Evolutionary conservation across 768 basidiomycete species (phyloP).

Genomic region (Xanthoconium stramineum): DNA sequence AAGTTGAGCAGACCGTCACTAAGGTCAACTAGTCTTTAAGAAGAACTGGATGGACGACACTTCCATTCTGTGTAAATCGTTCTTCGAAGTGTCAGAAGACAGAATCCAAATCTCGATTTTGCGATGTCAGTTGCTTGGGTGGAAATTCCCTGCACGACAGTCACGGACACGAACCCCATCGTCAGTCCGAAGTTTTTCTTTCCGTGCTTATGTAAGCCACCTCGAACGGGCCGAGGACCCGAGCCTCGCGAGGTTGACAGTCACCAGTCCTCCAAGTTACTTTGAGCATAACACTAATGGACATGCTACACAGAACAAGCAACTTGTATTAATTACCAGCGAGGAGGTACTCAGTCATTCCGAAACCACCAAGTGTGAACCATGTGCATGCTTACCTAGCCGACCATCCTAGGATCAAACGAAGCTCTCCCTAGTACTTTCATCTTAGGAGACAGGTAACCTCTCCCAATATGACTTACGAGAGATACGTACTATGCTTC

Average conservation of each 20-base stretch:
- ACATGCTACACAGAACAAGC: too few relatives aligned
- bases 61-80: conserved; percentile 23
- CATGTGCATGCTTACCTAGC: background rate
- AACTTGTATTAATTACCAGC: too few relatives aligned
- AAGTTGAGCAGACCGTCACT: conserved; percentile 1
- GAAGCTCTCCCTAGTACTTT: background rate
- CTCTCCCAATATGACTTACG: background rate
- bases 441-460: background rate
- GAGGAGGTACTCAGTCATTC: too few relatives aligned
- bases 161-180: background rate
- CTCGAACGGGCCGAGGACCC: background rate
- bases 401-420: conserved; percentile 3
- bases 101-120: conserved; percentile 16
- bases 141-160: conserved; percentile 1
- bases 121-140: conserved; percentile 10
- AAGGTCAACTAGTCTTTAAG: background rate
- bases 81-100: conserved; percentile 18
- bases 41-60: conserved; percentile 8
- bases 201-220: conserved; percentile 9
- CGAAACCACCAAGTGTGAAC: background rate
- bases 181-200: background rate
- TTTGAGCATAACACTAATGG: too few relatives aligned
- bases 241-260: too few relatives aligned
- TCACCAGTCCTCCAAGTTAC: too few relatives aligned
- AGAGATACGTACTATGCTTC: conserved; percentile 3